Conservation (phyloP, 1,284 basidiomycete species). For the Schizophyllum amplum region DNA sequence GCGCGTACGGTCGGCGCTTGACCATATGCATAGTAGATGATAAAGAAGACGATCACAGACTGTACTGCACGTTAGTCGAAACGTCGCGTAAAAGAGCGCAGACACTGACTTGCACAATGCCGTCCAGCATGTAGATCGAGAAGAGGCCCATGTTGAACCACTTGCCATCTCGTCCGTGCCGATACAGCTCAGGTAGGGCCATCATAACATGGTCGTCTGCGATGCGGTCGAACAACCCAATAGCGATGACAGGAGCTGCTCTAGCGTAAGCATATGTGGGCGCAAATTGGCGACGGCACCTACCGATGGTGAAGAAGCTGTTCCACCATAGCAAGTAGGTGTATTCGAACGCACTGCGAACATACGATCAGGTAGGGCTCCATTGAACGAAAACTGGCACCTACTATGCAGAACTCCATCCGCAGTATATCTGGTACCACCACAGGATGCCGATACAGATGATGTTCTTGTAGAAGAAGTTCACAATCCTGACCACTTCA, state of each 20-base stretch:
- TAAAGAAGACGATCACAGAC: constrained; percentile 86
- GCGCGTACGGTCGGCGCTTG: constrained; percentile 62
- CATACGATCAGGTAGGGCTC: background rate
- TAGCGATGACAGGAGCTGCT: constrained; percentile 73
- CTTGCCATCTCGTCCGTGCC: constrained; percentile 69
- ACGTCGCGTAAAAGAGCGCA: constrained; percentile 1
- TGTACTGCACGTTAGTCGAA: constrained; percentile 23
- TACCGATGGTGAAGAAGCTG: constrained; percentile 86
- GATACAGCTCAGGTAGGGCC: constrained; percentile 90
- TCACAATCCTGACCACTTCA: constrained; percentile 62
- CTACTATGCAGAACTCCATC: constrained; percentile 90
- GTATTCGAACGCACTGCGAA: constrained; percentile 78
- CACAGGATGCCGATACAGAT: constrained; percentile 91
- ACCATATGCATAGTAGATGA: constrained; percentile 76
- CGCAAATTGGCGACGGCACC: background rate
- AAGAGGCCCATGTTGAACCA: constrained; percentile 85
- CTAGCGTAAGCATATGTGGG: background rate
- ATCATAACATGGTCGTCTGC: constrained; percentile 84
- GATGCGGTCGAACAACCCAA: constrained; percentile 92
- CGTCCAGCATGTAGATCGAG: constrained; percentile 83
- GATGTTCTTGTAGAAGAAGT: constrained; percentile 99
- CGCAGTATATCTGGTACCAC: constrained; percentile 98
- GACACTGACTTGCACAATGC: constrained; percentile 67
- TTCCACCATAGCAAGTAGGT: constrained; percentile 98
- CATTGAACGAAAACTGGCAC: constrained; percentile 21